These are phyloP conservation scores for Venturia aucupariae DNA, from an alignment of 2,329 filamentous ascomycete genomes.

Conservation along the genomic window DNA sequence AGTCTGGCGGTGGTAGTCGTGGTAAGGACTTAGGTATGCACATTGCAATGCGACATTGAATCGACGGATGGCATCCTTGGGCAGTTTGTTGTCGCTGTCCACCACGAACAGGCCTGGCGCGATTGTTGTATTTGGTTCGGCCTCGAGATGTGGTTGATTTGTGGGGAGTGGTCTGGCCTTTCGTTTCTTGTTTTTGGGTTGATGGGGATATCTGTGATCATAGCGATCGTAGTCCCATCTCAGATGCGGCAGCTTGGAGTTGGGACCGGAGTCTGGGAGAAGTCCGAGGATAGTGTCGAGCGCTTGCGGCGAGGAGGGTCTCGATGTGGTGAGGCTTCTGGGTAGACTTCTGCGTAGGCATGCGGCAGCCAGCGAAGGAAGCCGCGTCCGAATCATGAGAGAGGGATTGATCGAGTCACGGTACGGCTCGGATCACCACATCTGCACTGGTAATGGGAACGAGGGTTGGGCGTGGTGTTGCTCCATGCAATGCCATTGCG, in stretches of 20 bases:
- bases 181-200: not conserved
- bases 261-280: not conserved
- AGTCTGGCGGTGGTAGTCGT: not conserved
- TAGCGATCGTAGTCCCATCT: slow-evolving; percentile 5
- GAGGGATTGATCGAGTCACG: not conserved
- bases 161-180: not conserved
- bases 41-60: not conserved
- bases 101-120: not conserved
- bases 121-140: not conserved
- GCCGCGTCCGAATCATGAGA: not conserved
- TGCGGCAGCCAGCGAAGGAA: not conserved
- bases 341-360: not conserved
- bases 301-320: not conserved
- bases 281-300: not conserved
- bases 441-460: not conserved
- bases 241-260: not conserved
- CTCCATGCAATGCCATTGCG: not conserved
- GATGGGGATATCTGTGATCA: not conserved
- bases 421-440: too few relatives aligned
- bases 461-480: not conserved
- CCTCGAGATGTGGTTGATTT: not conserved
- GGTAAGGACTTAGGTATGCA: not conserved
- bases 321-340: not conserved
- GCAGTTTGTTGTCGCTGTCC: not conserved
- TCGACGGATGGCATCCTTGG: not conserved